Evolutionary conservation across 495 filamentous ascomycete genomes (phyloP).

Genomic region (Penicillium flavigenum): DNA sequence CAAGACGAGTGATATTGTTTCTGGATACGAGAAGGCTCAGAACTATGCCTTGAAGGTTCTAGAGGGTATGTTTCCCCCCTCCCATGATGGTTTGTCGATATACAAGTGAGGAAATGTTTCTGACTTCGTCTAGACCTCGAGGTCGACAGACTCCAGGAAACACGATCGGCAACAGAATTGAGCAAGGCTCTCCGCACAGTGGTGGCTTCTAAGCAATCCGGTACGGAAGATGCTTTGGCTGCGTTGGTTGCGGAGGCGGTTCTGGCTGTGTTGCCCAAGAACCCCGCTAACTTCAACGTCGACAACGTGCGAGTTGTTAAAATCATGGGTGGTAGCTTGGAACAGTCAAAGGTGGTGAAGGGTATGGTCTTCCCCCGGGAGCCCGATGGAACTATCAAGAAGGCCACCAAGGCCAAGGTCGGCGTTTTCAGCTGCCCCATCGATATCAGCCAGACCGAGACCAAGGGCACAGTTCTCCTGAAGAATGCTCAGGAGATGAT

Average conservation of each 20-base stretch:
- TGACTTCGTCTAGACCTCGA: conserved; percentile 63
- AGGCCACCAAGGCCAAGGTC: conserved; percentile 89
- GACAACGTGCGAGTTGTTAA: conserved; percentile 99
- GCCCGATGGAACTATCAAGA: conserved; percentile 86
- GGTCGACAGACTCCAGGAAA: conserved; percentile 84
- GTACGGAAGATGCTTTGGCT: conserved; percentile 84
- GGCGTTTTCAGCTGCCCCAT: conserved; percentile 95
- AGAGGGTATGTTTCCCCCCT: conserved; percentile 56
- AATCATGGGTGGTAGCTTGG: conserved; percentile 96
- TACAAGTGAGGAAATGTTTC: conserved; percentile 15
- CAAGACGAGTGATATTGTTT: conserved; percentile 94
- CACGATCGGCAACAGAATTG: conserved; percentile 74
- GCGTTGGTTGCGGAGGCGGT: conserved; percentile 89
- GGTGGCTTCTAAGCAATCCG: conserved; percentile 93
- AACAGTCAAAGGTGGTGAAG: conserved; percentile 90
- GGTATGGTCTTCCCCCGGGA: conserved; percentile 98
- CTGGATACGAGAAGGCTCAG: conserved; percentile 92
- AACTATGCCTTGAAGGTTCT: conserved; percentile 79
- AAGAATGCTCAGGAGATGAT: conserved; percentile 99
- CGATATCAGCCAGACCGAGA: conserved; percentile 95
- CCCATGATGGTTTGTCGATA: not conserved
- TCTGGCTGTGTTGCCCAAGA: conserved; percentile 91
- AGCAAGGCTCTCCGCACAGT: conserved; percentile 96
- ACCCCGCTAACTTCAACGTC: conserved; percentile 98
- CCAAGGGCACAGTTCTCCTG: conserved; percentile 98